phyloP scores from a whole-genome alignment of 495 filamentous ascomycete species.

The Talaromyces borbonicus region DNA sequence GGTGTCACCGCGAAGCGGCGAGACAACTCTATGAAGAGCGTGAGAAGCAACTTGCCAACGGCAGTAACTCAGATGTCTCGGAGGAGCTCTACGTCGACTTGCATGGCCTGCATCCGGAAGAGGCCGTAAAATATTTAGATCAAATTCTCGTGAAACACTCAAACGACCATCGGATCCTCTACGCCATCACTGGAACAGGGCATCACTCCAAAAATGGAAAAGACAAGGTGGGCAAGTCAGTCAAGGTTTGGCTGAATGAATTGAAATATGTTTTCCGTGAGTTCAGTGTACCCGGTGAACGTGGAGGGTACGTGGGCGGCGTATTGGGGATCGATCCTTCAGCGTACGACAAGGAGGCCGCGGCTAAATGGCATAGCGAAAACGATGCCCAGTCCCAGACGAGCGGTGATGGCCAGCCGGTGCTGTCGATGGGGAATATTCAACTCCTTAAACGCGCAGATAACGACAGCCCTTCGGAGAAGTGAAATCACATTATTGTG shows the following conservation, averaged over 20 bases:
- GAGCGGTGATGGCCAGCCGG: conserved; percentile 11
- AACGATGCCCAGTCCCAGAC: neutral
- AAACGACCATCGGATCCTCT: conserved; percentile 61
- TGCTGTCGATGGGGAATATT: conserved; percentile 35
- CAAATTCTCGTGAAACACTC: conserved; percentile 72
- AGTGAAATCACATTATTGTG: too few species aligned
- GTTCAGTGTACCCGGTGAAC: conserved; percentile 88
- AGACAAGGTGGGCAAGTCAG: conserved; percentile 94
- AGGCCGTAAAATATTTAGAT: conserved; percentile 92
- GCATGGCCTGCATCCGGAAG: conserved; percentile 92
- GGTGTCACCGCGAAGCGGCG: conserved; percentile 91
- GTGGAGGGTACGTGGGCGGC: conserved; percentile 69
- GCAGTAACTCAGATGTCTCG: conserved; percentile 29
- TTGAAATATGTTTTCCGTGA: conserved; percentile 95
- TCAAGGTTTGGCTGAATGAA: conserved; percentile 84
- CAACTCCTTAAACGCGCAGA: conserved; percentile 40
- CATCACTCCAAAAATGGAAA: conserved; percentile 98
- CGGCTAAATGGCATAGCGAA: conserved; percentile 14
- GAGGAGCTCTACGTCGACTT: conserved; percentile 89
- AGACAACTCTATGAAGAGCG: conserved; percentile 88
- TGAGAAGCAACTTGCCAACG: conserved; percentile 55
- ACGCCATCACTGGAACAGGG: conserved; percentile 92
- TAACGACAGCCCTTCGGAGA: neutral
- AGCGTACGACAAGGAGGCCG: conserved; percentile 67
- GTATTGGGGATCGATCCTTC: conserved; percentile 89